Conservation (phyloP, 495 filamentous ascomycete species). For the Chaetomium fimeti region DNA sequence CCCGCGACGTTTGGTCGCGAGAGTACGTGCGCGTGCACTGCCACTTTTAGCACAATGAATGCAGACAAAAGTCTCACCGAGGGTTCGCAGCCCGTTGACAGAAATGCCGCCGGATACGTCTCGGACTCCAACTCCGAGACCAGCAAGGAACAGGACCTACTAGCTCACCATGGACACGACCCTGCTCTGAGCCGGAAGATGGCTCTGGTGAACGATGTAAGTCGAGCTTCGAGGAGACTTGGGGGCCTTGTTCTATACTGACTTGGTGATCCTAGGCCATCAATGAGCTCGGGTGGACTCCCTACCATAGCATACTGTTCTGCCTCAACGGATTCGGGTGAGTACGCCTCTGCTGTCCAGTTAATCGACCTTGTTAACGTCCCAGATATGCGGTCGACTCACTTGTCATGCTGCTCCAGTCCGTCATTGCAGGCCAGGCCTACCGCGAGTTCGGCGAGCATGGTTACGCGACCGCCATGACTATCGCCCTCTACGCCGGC, state of each 20-base stretch:
- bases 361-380: background rate
- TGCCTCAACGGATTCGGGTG: slow-evolving; percentile 62
- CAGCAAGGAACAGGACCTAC: slow-evolving; percentile 44
- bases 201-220: slow-evolving; percentile 42
- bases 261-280: slow-evolving; percentile 51
- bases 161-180: slow-evolving; percentile 54
- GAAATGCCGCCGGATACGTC: background rate
- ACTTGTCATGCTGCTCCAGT: slow-evolving; percentile 64
- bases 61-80: background rate
- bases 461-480: slow-evolving; percentile 55
- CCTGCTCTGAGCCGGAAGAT: slow-evolving; percentile 67
- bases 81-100: background rate
- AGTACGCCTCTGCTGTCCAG: background rate
- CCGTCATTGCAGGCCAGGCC: slow-evolving; percentile 59
- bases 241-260: background rate
- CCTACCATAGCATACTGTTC: slow-evolving; percentile 69
- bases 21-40: background rate
- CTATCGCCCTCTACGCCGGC: slow-evolving; percentile 65
- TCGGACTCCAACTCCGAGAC: background rate
- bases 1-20: background rate
- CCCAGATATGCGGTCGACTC: slow-evolving; percentile 64
- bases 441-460: slow-evolving; percentile 56
- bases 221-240: background rate
- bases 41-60: background rate
- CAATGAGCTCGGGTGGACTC: slow-evolving; percentile 70